Percentiles rank a stretch among this genome's conserved stretches.
phyloP scores from a whole-genome alignment of 2,329 filamentous ascomycete species.

The Orbilia quercus region DNA sequence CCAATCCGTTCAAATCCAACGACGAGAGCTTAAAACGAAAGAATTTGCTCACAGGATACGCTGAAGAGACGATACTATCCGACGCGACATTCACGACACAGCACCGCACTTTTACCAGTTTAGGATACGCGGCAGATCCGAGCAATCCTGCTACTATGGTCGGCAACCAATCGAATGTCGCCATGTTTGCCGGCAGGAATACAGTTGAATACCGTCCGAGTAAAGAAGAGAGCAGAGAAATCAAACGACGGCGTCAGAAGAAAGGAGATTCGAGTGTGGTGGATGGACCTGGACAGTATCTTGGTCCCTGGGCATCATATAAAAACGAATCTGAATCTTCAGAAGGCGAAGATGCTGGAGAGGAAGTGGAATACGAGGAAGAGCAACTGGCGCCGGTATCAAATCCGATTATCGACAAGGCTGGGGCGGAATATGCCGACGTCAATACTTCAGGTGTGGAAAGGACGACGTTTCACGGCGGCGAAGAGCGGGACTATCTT shows the following conservation, averaged over 20 bases:
- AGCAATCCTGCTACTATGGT: conserved; percentile 62
- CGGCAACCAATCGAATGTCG: conserved; percentile 58
- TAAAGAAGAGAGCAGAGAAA: conserved; percentile 76
- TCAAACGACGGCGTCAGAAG: conserved; percentile 80
- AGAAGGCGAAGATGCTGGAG: conserved; percentile 77
- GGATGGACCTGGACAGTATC: conserved; percentile 86
- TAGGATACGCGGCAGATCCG: conserved; percentile 69
- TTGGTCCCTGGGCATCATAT: conserved; percentile 94
- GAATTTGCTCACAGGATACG: conserved; percentile 84
- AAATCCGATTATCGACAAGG: conserved; percentile 67
- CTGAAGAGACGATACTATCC: conserved; percentile 87
- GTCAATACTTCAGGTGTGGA: conserved; percentile 70
- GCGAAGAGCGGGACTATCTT: conserved; percentile 87
- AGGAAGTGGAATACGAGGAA: conserved; percentile 80
- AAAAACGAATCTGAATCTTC: conserved; percentile 75
- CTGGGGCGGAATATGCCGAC: conserved; percentile 66
- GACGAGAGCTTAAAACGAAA: conserved; percentile 75
- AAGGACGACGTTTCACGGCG: conserved; percentile 87
- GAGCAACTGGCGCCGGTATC: conserved; percentile 72
- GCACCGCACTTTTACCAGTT: conserved; percentile 81
- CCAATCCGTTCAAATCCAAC: conserved; percentile 79
- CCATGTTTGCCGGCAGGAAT: conserved; percentile 66
- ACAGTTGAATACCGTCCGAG: conserved; percentile 69
- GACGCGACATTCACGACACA: conserved; percentile 90
- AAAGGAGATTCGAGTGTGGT: conserved; percentile 87